phyloP scores from a whole-genome alignment of 73 alveolate genomes.

The Strombidium stylifer region DNA sequence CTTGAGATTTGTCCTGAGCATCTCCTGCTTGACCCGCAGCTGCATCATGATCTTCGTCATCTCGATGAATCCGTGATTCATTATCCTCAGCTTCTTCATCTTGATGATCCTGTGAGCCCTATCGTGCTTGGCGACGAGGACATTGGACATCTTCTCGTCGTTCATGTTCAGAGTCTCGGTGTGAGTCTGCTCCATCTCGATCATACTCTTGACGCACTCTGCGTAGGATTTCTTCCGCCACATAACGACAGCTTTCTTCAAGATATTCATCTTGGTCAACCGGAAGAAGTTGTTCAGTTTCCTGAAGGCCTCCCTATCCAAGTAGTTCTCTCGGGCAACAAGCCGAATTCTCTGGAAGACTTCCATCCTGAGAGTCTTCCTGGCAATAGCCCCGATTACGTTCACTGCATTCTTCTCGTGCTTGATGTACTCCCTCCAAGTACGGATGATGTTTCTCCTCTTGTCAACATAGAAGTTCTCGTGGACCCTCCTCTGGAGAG shows the following conservation, averaged over 20 bases:
- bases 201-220: conserved; percentile 11
- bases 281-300: conserved; percentile 4
- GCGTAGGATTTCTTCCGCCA: conserved; percentile 35
- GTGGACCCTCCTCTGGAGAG: conserved; percentile 9
- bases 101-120: conserved; percentile 11
- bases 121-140: conserved; percentile 3
- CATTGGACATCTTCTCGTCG: background rate
- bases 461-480: conserved; percentile 51
- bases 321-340: conserved; percentile 40
- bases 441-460: conserved; percentile 37
- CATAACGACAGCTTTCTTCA: conserved; percentile 20
- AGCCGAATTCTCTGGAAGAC: conserved; percentile 44
- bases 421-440: conserved; percentile 48
- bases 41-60: conserved; percentile 17
- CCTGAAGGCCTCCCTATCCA: conserved; percentile 35
- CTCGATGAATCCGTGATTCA: conserved; percentile 26
- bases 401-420: conserved; percentile 50
- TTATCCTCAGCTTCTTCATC: conserved; percentile 15
- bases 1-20: conserved; percentile 3
- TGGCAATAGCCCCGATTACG: conserved; percentile 45
- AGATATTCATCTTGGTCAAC: conserved; percentile 12
- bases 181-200: background rate
- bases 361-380: conserved; percentile 41
- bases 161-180: background rate
- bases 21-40: conserved; percentile 11